Conservation (phyloP, 1,284 basidiomycete genomes). For the Melampsora larici-populina region DNA sequence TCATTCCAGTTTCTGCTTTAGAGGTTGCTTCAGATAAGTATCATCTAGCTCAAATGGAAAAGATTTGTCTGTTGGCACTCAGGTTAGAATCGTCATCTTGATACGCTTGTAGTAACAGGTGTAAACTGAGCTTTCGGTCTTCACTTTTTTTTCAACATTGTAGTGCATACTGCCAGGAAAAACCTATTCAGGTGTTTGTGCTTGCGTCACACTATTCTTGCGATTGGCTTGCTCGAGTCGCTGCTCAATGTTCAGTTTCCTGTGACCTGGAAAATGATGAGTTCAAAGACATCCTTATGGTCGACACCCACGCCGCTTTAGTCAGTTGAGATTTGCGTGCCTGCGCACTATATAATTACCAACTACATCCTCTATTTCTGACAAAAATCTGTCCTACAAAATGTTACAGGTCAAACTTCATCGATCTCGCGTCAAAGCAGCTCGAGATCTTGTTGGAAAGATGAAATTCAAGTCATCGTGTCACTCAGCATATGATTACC, state of each 20-base stretch:
- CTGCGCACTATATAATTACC: background rate
- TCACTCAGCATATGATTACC: background rate
- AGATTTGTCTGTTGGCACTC: constrained; percentile 6
- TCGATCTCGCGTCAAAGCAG: background rate
- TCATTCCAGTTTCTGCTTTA: background rate
- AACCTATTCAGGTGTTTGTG: background rate
- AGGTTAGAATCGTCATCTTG: background rate
- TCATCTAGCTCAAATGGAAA: background rate
- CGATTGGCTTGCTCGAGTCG: constrained; percentile 3
- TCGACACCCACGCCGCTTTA: background rate
- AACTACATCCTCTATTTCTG: no score
- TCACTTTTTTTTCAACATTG: background rate
- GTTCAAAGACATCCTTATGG: background rate
- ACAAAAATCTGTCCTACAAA: no score
- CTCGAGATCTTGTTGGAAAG: background rate
- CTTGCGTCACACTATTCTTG: constrained; percentile 2
- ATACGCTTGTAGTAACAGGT: no score
- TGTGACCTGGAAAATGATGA: background rate
- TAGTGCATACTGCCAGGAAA: constrained; percentile 4
- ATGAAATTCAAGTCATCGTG: background rate
- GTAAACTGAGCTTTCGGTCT: background rate
- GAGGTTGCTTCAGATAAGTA: constrained; percentile 2
- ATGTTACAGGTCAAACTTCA: background rate
- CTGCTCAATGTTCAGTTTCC: background rate
- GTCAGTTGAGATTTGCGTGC: background rate